phyloP scores from a whole-genome alignment of 305 asterid species.

The Andrographis paniculata region DNA sequence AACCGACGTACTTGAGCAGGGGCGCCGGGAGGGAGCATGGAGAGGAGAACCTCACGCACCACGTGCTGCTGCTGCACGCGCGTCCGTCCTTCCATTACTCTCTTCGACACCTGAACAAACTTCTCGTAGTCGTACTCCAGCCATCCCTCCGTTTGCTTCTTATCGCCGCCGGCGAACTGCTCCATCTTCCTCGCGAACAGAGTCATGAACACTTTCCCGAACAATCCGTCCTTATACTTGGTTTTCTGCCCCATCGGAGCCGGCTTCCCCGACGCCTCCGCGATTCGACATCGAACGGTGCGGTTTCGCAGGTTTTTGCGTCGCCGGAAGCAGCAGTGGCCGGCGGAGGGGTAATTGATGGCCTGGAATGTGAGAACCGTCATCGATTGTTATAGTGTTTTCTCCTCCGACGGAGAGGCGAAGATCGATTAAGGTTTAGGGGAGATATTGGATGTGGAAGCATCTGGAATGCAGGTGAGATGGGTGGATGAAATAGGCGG shows the following conservation, averaged over 20 bases:
- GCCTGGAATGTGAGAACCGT: constrained; percentile 41
- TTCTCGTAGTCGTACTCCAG: constrained; percentile 74
- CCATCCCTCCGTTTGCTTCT: constrained; percentile 33
- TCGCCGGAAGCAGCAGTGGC: constrained; percentile 14
- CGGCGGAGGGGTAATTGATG: constrained; percentile 21
- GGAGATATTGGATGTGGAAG: too few species aligned
- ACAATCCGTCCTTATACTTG: constrained; percentile 69
- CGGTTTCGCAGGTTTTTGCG: not conserved
- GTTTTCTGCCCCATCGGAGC: constrained; percentile 93
- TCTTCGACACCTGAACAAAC: constrained; percentile 65
- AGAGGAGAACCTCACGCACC: constrained; percentile 73
- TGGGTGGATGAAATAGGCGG: too few species aligned
- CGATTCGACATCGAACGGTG: constrained; percentile 55
- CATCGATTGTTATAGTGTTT: constrained; percentile 19
- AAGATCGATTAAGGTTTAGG: too few species aligned
- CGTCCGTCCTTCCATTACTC: constrained; percentile 67
- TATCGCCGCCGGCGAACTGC: constrained; percentile 37
- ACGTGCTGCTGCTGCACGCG: constrained; percentile 79
- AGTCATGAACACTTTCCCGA: constrained; percentile 72
- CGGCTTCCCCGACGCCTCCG: constrained; percentile 78
- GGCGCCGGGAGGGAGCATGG: constrained; percentile 97
- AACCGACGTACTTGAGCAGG: constrained; percentile 66
- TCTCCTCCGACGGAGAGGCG: too few species aligned
- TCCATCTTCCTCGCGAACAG: constrained; percentile 84
- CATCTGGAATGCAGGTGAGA: too few species aligned